A percentile compares a stretch with the other conserved stretches of the same genome.
Conservation (phyloP, 2,329 filamentous ascomycete genomes). For the Alternaria arbusti region DNA sequence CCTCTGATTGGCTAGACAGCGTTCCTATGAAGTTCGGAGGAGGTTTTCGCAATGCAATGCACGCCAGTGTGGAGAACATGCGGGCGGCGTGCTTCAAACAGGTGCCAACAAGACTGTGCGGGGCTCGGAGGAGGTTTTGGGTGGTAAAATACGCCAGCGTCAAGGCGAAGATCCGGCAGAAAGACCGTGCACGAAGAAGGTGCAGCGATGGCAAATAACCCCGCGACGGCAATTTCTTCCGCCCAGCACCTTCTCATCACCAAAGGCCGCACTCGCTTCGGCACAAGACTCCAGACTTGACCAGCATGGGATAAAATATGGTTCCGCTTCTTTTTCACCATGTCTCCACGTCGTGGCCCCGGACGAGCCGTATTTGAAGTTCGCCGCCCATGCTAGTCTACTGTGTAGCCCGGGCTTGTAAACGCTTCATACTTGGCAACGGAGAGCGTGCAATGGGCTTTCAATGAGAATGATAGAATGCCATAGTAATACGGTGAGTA, state of each 20-base stretch:
- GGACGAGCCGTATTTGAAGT: neutral
- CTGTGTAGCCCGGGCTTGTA: too few relatives aligned
- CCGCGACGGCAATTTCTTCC: neutral
- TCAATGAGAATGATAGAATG: neutral
- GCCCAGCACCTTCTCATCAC: neutral
- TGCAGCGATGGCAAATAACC: neutral
- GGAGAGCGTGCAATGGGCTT: neutral
- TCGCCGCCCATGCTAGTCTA: too few relatives aligned
- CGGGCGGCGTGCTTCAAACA: constrained; percentile 4
- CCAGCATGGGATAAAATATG: neutral
- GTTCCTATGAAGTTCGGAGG: neutral
- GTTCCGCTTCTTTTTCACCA: neutral
- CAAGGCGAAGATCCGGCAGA: neutral
- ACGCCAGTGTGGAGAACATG: neutral
- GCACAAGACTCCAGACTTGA: neutral
- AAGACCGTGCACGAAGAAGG: neutral
- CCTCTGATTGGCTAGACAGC: neutral
- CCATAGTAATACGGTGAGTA: too few relatives aligned
- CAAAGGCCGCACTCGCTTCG: neutral
- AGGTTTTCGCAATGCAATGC: neutral
- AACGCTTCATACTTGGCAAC: too few relatives aligned
- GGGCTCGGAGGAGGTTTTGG: constrained; percentile 16
- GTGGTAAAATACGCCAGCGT: neutral
- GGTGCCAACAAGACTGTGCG: neutral
- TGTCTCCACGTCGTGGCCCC: neutral